A percentile compares a stretch with the other conserved stretches of the same genome.
These are phyloP conservation scores for Karstenula rhodostoma DNA, from an alignment of 2,329 filamentous ascomycete genomes.

Conservation along the genomic window DNA sequence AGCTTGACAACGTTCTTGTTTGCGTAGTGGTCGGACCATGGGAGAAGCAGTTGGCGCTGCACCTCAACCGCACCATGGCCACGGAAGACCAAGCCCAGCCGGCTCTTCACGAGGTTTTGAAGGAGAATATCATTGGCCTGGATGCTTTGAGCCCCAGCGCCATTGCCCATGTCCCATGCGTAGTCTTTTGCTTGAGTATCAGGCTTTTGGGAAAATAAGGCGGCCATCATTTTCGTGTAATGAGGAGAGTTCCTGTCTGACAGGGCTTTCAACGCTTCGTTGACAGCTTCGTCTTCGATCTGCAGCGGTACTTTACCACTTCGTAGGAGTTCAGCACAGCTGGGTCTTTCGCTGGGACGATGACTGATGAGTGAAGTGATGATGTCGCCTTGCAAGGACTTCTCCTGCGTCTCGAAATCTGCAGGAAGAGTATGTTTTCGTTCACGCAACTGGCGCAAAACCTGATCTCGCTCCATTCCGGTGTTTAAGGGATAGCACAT, in stretches of 20 bases:
- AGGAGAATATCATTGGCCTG: conserved; percentile 68
- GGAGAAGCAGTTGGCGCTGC: conserved; percentile 78
- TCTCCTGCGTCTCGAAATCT: conserved; percentile 76
- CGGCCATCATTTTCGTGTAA: conserved; percentile 87
- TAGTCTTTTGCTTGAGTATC: conserved; percentile 79
- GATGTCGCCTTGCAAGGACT: conserved; percentile 74
- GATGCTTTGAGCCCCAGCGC: conserved; percentile 38
- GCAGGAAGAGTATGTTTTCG: conserved; percentile 73
- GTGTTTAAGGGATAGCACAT: conserved; percentile 78
- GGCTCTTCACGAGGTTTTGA: conserved; percentile 76
- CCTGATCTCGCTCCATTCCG: conserved; percentile 68
- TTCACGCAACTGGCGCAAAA: conserved; percentile 74
- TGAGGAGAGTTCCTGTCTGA: conserved; percentile 86
- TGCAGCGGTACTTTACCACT: conserved; percentile 88
- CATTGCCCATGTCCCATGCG: conserved; percentile 56
- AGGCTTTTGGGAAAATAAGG: conserved; percentile 76
- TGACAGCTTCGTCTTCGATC: conserved; percentile 90
- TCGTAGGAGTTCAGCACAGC: conserved; percentile 80
- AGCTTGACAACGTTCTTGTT: conserved; percentile 75
- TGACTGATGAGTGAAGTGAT: conserved; percentile 83
- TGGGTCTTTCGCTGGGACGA: conserved; percentile 81
- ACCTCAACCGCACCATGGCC: conserved; percentile 88
- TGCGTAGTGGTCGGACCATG: conserved; percentile 79
- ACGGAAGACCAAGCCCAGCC: conserved; percentile 79
- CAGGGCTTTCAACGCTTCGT: conserved; percentile 80